These are phyloP conservation scores for Termitomyces sp. DNA, from an alignment of 768 basidiomycete species.

Conservation along the genomic window DNA sequence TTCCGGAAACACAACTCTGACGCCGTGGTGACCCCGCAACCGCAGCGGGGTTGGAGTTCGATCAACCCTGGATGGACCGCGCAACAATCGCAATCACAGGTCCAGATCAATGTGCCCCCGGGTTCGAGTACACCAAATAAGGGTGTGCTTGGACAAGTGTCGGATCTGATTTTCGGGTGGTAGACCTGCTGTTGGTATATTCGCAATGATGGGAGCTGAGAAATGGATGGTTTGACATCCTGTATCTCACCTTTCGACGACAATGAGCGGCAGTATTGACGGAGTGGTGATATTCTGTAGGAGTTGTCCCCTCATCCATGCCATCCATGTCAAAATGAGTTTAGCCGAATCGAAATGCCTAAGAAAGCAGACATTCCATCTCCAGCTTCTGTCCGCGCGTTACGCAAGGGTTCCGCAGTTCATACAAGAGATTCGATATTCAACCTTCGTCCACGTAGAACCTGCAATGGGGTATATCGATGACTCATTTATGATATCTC, in stretches of 20 bases:
- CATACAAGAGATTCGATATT: too few relatives aligned
- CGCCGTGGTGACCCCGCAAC: conserved; percentile 20
- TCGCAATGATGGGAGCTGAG: not conserved
- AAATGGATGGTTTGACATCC: not conserved
- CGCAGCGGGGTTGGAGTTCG: conserved; percentile 18
- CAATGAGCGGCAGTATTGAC: not conserved
- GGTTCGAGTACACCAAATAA: conserved; percentile 36
- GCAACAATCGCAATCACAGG: conserved; percentile 9
- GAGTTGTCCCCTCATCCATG: not conserved
- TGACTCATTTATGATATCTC: not conserved
- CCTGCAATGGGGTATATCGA: not conserved
- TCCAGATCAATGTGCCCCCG: conserved; percentile 6
- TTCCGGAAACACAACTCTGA: conserved; percentile 45
- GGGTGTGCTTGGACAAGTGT: conserved; percentile 66
- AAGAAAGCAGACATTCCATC: not conserved
- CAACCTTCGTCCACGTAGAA: too few relatives aligned
- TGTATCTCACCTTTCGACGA: not conserved
- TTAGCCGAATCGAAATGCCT: not conserved
- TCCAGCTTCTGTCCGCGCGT: not conserved
- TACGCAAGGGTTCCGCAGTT: not conserved
- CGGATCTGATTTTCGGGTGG: conserved; percentile 82
- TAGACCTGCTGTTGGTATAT: conserved; percentile 25
- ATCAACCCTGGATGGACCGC: conserved; percentile 8
- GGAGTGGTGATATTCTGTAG: not conserved
- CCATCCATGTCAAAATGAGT: not conserved